Conservation (phyloP, 2,329 filamentous ascomycete species). For the Hymenoscyphus repandus region DNA sequence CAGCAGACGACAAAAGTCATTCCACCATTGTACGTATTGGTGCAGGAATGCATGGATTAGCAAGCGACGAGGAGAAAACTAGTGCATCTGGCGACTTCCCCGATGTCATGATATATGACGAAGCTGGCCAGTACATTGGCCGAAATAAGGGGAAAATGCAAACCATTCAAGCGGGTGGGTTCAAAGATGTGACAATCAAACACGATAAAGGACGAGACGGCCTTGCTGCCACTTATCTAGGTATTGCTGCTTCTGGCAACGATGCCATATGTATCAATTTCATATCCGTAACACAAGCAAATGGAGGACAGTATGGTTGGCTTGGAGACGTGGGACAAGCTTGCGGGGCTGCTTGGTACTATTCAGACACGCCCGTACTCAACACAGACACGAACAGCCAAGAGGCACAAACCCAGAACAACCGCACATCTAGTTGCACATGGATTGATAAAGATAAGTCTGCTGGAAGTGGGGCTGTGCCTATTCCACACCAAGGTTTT, state of each 20-base stretch:
- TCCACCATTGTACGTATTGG: background rate
- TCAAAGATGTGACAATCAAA: background rate
- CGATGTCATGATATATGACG: background rate
- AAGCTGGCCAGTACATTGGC: background rate
- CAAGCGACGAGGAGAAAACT: background rate
- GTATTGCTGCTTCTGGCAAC: background rate
- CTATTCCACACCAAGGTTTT: background rate
- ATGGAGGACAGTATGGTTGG: background rate
- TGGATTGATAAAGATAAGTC: background rate
- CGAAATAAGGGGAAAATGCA: background rate
- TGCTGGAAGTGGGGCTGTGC: background rate
- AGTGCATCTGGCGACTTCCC: background rate
- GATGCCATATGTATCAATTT: background rate
- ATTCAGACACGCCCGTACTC: background rate
- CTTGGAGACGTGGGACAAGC: background rate
- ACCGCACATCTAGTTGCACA: background rate
- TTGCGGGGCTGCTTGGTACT: background rate
- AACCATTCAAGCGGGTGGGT: background rate
- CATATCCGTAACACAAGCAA: background rate
- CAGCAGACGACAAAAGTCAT: background rate
- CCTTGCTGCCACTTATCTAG: background rate
- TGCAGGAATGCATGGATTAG: background rate
- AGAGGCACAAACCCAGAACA: background rate
- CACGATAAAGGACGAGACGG: background rate
- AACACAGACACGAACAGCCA: background rate